Percentiles rank a stretch among this genome's conserved stretches.
Conservation (phyloP, 768 basidiomycete genomes). For the Collybia nuda region DNA sequence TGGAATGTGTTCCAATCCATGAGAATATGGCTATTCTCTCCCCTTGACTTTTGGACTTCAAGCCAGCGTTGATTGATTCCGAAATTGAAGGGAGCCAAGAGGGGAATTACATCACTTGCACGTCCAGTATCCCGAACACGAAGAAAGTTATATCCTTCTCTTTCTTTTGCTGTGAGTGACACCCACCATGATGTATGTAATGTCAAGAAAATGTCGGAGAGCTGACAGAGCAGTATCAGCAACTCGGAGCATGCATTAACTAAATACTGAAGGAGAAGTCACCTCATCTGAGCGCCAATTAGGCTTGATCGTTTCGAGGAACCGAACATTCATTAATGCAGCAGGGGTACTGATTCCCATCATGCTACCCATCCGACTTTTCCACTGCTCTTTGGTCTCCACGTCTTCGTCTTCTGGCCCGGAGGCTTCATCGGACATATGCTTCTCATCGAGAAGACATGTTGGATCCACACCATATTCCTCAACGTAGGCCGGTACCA, state of each 20-base stretch:
- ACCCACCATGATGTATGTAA: too few species aligned
- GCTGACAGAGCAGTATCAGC: too few species aligned
- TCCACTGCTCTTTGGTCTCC: slow-evolving; percentile 6
- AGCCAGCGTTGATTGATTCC: slow-evolving; percentile 8
- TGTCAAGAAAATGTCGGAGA: too few species aligned
- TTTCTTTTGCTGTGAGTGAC: too few species aligned
- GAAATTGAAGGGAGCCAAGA: slow-evolving; percentile 10
- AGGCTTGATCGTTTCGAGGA: background rate
- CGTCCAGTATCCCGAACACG: background rate
- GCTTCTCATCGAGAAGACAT: slow-evolving; percentile 1
- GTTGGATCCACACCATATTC: slow-evolving; percentile 2
- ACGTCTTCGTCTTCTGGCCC: slow-evolving; percentile 8
- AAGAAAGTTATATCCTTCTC: background rate
- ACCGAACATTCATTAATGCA: background rate
- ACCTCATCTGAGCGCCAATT: background rate
- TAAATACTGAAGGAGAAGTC: background rate
- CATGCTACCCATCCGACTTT: slow-evolving; percentile 4
- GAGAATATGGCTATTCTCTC: background rate
- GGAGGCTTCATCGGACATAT: slow-evolving; percentile 14
- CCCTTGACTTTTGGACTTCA: background rate
- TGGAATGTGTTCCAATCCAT: slow-evolving; percentile 7
- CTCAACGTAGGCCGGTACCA: background rate
- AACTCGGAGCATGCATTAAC: background rate
- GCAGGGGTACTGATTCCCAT: background rate
- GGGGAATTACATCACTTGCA: slow-evolving; percentile 7